Evolutionary conservation across 2,329 filamentous ascomycete genomes (phyloP).

Genomic region (Colletotrichum chlorophyti): DNA sequence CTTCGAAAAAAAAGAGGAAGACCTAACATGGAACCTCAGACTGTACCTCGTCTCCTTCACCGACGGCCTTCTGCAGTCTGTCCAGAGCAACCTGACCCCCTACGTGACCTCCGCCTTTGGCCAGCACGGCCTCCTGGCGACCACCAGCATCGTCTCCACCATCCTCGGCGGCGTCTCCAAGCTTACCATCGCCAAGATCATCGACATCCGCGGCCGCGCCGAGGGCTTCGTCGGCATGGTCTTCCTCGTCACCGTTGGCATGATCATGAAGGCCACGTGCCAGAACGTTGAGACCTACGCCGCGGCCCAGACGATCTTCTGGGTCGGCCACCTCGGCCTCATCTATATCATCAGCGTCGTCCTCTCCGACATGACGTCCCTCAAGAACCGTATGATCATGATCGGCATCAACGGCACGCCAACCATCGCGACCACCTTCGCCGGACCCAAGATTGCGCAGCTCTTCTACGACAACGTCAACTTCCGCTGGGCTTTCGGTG

Average conservation of each 20-base stretch:
- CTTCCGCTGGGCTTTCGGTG: slow-evolving; percentile 62
- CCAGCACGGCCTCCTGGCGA: slow-evolving; percentile 70
- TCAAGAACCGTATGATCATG: slow-evolving; percentile 51
- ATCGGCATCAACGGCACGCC: slow-evolving; percentile 51
- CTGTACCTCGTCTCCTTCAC: slow-evolving; percentile 48
- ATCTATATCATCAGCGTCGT: slow-evolving; percentile 49
- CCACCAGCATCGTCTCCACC: slow-evolving; percentile 66
- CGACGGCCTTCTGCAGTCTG: slow-evolving; percentile 42
- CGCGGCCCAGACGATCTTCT: slow-evolving; percentile 69
- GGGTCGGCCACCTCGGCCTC: slow-evolving; percentile 58
- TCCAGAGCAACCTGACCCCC: slow-evolving; percentile 59
- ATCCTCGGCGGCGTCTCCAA: slow-evolving; percentile 46
- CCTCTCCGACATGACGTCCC: slow-evolving; percentile 49
- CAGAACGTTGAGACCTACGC: slow-evolving; percentile 64
- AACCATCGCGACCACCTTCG: slow-evolving; percentile 51
- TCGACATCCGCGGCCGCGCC: slow-evolving; percentile 56
- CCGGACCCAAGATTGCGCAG: slow-evolving; percentile 48
- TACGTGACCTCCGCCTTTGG: slow-evolving; percentile 72
- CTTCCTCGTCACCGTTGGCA: slow-evolving; percentile 54
- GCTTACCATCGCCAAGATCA: slow-evolving; percentile 53
- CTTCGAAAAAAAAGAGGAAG: accelerated
- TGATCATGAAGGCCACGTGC: slow-evolving; percentile 69
- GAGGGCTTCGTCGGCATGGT: slow-evolving; percentile 52
- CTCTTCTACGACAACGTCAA: slow-evolving; percentile 45
- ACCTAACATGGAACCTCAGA: slow-evolving; percentile 31